These are phyloP conservation scores for Linum trigynum DNA, from an alignment of 345 rosid species.

Conservation along the genomic window DNA sequence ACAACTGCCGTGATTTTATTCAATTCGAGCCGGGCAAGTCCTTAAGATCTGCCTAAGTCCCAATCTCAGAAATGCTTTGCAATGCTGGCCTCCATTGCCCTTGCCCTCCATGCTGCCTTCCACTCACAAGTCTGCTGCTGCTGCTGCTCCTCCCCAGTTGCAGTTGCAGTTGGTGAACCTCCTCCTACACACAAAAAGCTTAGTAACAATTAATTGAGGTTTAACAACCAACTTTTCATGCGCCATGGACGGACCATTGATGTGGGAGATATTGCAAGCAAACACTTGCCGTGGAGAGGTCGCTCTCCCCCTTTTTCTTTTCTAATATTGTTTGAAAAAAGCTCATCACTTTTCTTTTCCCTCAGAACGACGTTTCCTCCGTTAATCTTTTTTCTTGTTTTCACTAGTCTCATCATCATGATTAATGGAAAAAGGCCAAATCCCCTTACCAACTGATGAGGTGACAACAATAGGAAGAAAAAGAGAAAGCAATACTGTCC, in stretches of 20 bases:
- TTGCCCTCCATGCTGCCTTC: slow-evolving; percentile 29
- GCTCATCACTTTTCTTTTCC: no score
- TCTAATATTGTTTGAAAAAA: no score
- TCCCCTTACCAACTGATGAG: background rate
- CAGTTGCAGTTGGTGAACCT: slow-evolving; percentile 17
- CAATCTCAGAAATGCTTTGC: slow-evolving; percentile 69
- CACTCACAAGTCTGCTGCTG: background rate
- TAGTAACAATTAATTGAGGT: background rate
- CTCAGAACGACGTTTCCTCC: background rate
- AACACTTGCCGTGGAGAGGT: no score
- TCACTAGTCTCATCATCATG: background rate
- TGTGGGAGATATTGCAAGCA: no score
- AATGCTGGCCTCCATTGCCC: slow-evolving; percentile 85
- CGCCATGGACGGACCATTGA: no score
- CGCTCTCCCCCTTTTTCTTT: no score
- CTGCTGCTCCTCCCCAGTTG: slow-evolving; percentile 16
- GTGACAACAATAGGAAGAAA: background rate
- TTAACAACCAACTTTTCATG: background rate
- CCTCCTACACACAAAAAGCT: slow-evolving; percentile 15
- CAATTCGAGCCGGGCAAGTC: background rate
- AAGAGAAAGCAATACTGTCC: no score
- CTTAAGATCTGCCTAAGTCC: slow-evolving; percentile 22
- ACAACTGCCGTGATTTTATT: no score
- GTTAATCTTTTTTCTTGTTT: no score
- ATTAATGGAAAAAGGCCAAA: background rate